phyloP scores from a whole-genome alignment of 352 stramenopile genomes.

The Thalassiosira livingstoniorum region DNA sequence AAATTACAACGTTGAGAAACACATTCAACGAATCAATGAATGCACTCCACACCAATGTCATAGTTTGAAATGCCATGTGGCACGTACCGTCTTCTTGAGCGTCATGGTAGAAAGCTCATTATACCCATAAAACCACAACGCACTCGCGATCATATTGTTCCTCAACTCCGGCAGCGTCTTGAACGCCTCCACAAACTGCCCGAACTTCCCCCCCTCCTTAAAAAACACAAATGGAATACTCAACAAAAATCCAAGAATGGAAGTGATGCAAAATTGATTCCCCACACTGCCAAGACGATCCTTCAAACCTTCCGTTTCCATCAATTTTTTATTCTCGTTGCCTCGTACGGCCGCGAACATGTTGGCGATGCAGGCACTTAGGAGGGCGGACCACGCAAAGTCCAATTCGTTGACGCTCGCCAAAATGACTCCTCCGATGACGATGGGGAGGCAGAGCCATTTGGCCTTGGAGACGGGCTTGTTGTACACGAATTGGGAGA shows the following conservation, averaged over 20 bases:
- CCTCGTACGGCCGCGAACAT: slow-evolving; percentile 87
- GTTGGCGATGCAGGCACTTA: slow-evolving; percentile 86
- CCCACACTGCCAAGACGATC: slow-evolving; percentile 86
- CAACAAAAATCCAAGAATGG: slow-evolving; percentile 85
- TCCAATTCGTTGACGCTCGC: slow-evolving; percentile 88
- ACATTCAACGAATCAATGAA: slow-evolving; percentile 1
- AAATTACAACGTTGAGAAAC: not conserved
- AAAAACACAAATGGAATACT: slow-evolving; percentile 81
- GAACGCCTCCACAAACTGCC: slow-evolving; percentile 82
- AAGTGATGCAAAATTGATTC: slow-evolving; percentile 88
- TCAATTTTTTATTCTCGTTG: slow-evolving; percentile 89
- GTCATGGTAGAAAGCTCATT: slow-evolving; percentile 87
- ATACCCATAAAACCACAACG: slow-evolving; percentile 86
- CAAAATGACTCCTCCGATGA: slow-evolving; percentile 87
- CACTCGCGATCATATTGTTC: slow-evolving; percentile 79
- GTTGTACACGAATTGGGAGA: slow-evolving; percentile 86
- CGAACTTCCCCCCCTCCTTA: slow-evolving; percentile 80
- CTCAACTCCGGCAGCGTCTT: slow-evolving; percentile 83
- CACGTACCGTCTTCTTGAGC: slow-evolving; percentile 82
- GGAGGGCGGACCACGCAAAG: slow-evolving; percentile 84
- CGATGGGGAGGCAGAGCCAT: slow-evolving; percentile 86
- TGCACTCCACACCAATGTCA: not conserved
- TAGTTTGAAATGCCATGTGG: not conserved
- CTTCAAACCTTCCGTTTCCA: slow-evolving; percentile 86
- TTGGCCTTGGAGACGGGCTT: slow-evolving; percentile 86